A percentile compares a stretch with the other conserved stretches of the same genome.
These are phyloP conservation scores for Fraxinus angustifolia DNA, from an alignment of 305 asterid genomes.

Conservation along the genomic window DNA sequence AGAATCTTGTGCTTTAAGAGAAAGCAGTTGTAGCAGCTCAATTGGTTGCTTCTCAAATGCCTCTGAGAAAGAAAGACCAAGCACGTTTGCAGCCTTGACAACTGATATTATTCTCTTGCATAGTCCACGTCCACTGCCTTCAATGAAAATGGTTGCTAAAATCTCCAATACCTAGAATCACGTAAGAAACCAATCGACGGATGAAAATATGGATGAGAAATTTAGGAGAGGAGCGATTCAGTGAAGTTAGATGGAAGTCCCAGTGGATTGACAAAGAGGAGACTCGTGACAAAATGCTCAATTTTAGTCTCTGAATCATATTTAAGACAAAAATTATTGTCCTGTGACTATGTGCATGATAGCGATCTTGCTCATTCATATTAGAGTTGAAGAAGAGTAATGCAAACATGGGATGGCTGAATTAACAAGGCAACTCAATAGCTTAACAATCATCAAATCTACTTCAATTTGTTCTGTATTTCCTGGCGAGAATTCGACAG, in stretches of 20 bases:
- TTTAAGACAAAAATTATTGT: constrained; percentile 6
- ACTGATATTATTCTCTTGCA: constrained; percentile 79
- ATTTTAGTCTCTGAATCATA: not conserved
- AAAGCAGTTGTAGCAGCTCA: constrained; percentile 83
- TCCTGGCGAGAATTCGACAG: constrained; percentile 7
- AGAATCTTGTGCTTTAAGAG: constrained; percentile 97
- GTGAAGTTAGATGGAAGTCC: not conserved
- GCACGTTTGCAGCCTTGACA: constrained; percentile 83
- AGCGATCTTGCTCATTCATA: constrained; percentile 2
- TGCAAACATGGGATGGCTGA: constrained; percentile 14
- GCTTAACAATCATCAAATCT: not conserved
- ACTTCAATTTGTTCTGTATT: not conserved
- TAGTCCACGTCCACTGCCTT: constrained; percentile 79
- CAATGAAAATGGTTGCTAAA: constrained; percentile 50
- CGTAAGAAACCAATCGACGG: constrained; percentile 17
- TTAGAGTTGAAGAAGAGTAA: constrained; percentile 7
- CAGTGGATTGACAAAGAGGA: not conserved
- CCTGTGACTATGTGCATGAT: constrained; percentile 19
- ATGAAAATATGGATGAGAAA: constrained; percentile 8
- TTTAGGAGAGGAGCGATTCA: not conserved
- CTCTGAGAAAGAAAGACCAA: constrained; percentile 87
- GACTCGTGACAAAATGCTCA: not conserved
- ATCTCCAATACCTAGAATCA: constrained; percentile 67
- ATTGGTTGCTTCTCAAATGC: constrained; percentile 92
- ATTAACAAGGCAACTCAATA: constrained; percentile 20